Evolutionary conservation across 208 protist genomes (phyloP), one percentile per base, ranked within the genome.

Genomic region (Crithidia thermophila): DNA sequence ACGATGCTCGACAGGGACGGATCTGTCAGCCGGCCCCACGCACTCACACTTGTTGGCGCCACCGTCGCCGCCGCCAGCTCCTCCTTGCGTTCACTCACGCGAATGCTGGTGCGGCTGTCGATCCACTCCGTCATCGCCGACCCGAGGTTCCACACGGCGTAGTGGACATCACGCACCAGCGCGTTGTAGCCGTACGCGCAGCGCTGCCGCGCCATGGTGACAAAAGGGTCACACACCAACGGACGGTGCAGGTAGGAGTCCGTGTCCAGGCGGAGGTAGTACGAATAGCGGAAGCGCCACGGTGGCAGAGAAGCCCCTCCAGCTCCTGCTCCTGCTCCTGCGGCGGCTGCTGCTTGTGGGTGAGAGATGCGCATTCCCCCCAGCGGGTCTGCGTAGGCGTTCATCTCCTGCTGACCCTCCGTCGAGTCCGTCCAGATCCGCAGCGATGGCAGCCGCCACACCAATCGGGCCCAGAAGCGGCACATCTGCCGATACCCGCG

Each of bases 401-500:
- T 40, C 42, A 51, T 30, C 57, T 51, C 57, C 4, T n/a, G 1
- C n/a, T 4, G 42, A 23, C 57, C 57, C 28, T 63, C 57, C 42
- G 16, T 9, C 4, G 57, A 63, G 11, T n/a, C 57, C 45, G 47
- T 67, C 60, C 47, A 67, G 16, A 67, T 20, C 4, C 60, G 60
- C 60, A 67, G 49, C 47, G 60, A 67, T 14, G 60, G 60, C 47
- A 67, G 49, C 25, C 47, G 60, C 60, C 60, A 67, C 28, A 67
- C 60, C 18, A 67, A 36, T 8, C 47, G 60, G 14, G 60, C 60
- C 60, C 60, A 67, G 36, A 67, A 67, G 10, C 60, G 60, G 30
- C 47, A 67, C 60, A 67, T 67, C 31, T 67, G 60, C 13, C 60
- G 60, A 23, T 67, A 67, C 16, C 60, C 60, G 14, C 60, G 60